Base-by-base conservation (phyloP, 2,329 filamentous ascomycete genomes). In the Esteya vermicola region DNA sequence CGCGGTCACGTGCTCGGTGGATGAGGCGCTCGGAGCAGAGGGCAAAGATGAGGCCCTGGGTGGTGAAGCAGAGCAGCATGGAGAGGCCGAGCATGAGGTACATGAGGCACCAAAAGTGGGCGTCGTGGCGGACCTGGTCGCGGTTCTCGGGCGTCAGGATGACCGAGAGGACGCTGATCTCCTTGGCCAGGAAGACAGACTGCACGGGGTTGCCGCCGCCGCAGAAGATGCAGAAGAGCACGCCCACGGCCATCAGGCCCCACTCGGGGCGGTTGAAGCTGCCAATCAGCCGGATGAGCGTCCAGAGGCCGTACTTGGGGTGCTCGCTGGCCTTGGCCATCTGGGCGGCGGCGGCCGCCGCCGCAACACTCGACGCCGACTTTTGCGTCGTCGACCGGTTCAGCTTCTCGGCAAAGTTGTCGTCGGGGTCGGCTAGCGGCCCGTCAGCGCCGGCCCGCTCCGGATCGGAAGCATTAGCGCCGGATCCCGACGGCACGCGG, bases 21-120 rank as follows among this genome's bases (percentile, higher is more conserved):
- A 95, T 73, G 20, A 96, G 71, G 31, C 77, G 72, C 62, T 93
- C 85, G n/a, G 85, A 91, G 61, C 84, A 88, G 52, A 77, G 78
- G 16, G 85, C 88, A 50, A 96, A 88, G 3, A 78, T 65, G 38
- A 82, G 51, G 38, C 85, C 85, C 52, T 89, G 81, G 6, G 63
- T 58, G 18, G 70, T 58, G 50, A 81, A 85, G 6, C 78, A 67
- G 40, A 88, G 56, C 43, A 93, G 73, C 53, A 82, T 74, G 9
- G 81, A 75, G 40, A 85, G 58, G 3, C 77, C 86, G 40, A 95
- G 67, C 71, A 93, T 86, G 47, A 88, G 69, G 58, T 81, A 94
- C 85, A 94, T 93, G 51, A 78, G 63, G 42, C 76, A 78, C 85
- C 85, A 95, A 57, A 94, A 94, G 53, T 85, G 75, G 18, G 81